Evolutionary conservation across 352 stramenopile species (phyloP), one percentile per base, ranked within the genome.

Genomic region (Pythium aristosporum): DNA sequence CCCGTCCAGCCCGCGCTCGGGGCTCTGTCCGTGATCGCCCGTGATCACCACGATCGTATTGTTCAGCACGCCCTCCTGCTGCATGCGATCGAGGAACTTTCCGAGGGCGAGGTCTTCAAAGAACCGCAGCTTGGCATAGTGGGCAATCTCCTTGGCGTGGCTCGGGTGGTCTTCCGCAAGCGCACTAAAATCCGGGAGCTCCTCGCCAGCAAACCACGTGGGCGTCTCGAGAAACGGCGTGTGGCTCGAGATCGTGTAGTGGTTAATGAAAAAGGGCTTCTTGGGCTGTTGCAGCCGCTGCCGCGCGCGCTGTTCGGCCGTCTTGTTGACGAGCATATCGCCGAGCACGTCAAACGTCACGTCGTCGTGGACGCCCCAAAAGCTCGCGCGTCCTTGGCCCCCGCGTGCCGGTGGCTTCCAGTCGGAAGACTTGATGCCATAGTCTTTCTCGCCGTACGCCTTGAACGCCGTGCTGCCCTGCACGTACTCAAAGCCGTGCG

Each of bases 161-260:
- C 41, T 43, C n/a, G 53, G 43, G 30, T 56, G 21, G 10, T 16
- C 12, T 79, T 60, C 30, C 64, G 44, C 0, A 60, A 75, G 52
- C 21, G 39, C 36, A 46, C 36, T 59, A 18, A 88, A 79, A 34
- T 86, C 71, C 2, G 76, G 79, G 20, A 77, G 71, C 6, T 63
- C 42, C n/a, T 50, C 44, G 11, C 73, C 16, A 0, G 55, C 55
- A 55, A 75, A 88, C 79, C 79, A 85, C 21, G 65, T 55, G 0
- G 79, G 75, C 0, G 59, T 61, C 10, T 74, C 68, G 15, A 60
- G 51, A 47, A 76, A 88, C 16, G 72, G 72, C 9, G 65, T 72
- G 68, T 88, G 79, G 21, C 74, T 85, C 10, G 74, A 84, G 62
- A 88, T 85, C 3, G 79, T 85, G 56, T 88, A 88, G 48, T 84